Evolutionary conservation across 331 rosid genomes (phyloP).

Genomic region (Pyracantha coccinea): DNA sequence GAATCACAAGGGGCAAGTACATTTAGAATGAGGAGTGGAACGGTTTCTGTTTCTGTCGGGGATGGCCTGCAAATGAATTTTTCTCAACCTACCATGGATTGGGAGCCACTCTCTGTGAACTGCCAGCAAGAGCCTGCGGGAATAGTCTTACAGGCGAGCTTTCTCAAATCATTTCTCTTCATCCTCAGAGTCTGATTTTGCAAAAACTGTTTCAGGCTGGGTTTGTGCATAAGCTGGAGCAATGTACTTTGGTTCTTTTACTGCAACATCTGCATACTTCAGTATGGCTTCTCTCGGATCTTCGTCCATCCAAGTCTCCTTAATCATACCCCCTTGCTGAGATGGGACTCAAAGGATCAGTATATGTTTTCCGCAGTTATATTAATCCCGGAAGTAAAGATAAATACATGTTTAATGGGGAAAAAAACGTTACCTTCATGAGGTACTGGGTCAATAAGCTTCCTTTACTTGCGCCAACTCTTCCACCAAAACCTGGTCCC

Average conservation of each 20-base stretch:
- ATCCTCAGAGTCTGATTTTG: slow-evolving; percentile 88
- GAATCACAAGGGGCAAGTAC: neutral
- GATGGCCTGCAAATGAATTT: neutral
- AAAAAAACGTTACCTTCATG: slow-evolving; percentile 48
- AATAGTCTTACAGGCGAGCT: neutral
- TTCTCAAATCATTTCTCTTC: slow-evolving; percentile 56
- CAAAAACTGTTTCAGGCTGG: slow-evolving; percentile 84
- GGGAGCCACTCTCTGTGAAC: too few relatives aligned
- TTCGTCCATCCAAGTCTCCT: slow-evolving; percentile 99
- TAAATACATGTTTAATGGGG: neutral
- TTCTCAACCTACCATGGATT: too few relatives aligned
- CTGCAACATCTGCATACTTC: slow-evolving; percentile 86
- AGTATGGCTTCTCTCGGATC: slow-evolving; percentile 97
- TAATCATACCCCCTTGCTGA: slow-evolving; percentile 96
- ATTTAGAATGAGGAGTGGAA: neutral
- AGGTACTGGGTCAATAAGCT: slow-evolving; percentile 95
- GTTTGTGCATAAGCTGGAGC: slow-evolving; percentile 97
- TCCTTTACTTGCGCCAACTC: slow-evolving; percentile 86
- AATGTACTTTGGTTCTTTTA: slow-evolving; percentile 78
- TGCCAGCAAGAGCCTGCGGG: too few relatives aligned
- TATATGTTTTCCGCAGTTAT: slow-evolving; percentile 10
- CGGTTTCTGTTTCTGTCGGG: neutral
- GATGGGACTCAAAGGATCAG: slow-evolving; percentile 17
- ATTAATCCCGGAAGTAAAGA: neutral
- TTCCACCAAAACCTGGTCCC: slow-evolving; percentile 97